Evolutionary conservation across 2,329 filamentous ascomycete species (phyloP).

Genomic region (Trichoderma simmonsii): DNA sequence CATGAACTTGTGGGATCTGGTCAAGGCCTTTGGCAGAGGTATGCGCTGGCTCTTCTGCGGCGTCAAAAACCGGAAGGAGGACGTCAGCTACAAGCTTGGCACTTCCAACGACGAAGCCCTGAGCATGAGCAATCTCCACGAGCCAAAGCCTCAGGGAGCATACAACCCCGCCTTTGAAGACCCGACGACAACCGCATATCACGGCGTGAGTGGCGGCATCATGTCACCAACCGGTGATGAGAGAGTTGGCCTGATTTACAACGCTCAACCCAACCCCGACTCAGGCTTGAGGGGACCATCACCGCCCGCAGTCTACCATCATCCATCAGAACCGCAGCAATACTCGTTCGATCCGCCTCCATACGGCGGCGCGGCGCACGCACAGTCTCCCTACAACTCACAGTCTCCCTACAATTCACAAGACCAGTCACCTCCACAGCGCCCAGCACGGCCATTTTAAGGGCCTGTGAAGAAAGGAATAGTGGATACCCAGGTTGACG

Average conservation of each 20-base stretch:
- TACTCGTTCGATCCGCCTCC: conserved; percentile 11
- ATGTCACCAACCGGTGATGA: conserved; percentile 33
- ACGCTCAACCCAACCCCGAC: conserved; percentile 32
- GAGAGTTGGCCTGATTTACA: conserved; percentile 43
- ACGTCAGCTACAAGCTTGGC: conserved; percentile 46
- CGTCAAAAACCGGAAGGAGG: conserved; percentile 55
- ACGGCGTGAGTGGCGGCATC: conserved; percentile 19
- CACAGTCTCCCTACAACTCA: neutral
- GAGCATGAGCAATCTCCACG: conserved; percentile 39
- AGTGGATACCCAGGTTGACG: neutral
- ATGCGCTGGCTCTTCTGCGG: conserved; percentile 80
- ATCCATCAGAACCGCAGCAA: neutral
- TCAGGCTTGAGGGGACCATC: conserved; percentile 7
- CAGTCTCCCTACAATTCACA: neutral
- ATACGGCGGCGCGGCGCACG: neutral
- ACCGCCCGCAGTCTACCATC: conserved; percentile 9
- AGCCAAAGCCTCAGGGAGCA: conserved; percentile 25
- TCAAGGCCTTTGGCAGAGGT: conserved; percentile 75
- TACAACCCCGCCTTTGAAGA: conserved; percentile 13
- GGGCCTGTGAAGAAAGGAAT: neutral
- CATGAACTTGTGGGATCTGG: conserved; percentile 77
- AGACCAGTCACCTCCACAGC: conserved; percentile 3
- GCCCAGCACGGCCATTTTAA: neutral
- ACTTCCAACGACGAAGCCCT: conserved; percentile 33
- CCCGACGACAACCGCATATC: conserved; percentile 20